phyloP scores from a whole-genome alignment of 2,329 filamentous ascomycete species.

The Penicillium expansum region DNA sequence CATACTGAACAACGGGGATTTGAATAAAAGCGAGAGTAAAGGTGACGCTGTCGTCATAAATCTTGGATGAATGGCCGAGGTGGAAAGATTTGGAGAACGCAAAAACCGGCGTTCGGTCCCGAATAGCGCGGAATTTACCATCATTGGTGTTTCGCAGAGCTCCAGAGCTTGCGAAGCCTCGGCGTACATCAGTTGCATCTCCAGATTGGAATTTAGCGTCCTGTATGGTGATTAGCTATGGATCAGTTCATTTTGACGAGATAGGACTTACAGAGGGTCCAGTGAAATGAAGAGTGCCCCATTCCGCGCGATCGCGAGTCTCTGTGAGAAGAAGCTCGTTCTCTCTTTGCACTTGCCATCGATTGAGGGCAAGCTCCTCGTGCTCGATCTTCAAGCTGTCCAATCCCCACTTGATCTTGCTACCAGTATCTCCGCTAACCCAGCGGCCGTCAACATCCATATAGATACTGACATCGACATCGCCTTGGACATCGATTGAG shows the following conservation, averaged over 20 bases:
- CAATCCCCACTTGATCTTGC: conserved; percentile 68
- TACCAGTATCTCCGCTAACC: conserved; percentile 73
- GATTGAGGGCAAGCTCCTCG: conserved; percentile 41
- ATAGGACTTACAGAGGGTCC: conserved; percentile 54
- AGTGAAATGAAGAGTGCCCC: conserved; percentile 77
- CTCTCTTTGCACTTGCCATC: conserved; percentile 44
- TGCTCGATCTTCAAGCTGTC: conserved; percentile 44
- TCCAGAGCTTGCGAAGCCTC: conserved; percentile 66
- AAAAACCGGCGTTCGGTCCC: conserved; percentile 78
- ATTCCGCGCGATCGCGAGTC: conserved; percentile 71
- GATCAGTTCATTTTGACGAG: neutral
- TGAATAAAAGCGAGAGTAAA: conserved; percentile 78
- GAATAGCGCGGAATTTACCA: conserved; percentile 64
- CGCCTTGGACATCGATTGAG: conserved; percentile 66
- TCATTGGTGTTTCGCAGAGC: conserved; percentile 66
- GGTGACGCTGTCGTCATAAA: conserved; percentile 55
- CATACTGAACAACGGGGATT: conserved; percentile 75
- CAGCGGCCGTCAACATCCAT: conserved; percentile 73
- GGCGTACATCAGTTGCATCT: conserved; percentile 63
- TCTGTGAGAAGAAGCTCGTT: conserved; percentile 71
- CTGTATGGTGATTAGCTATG: conserved; percentile 24
- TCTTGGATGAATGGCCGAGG: conserved; percentile 40
- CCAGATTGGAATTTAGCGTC: conserved; percentile 69
- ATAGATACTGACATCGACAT: conserved; percentile 61
- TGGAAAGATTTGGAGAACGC: conserved; percentile 69